Evolutionary conservation across 345 rosid species (phyloP).

Genomic region (Arabidopsis suecica): DNA sequence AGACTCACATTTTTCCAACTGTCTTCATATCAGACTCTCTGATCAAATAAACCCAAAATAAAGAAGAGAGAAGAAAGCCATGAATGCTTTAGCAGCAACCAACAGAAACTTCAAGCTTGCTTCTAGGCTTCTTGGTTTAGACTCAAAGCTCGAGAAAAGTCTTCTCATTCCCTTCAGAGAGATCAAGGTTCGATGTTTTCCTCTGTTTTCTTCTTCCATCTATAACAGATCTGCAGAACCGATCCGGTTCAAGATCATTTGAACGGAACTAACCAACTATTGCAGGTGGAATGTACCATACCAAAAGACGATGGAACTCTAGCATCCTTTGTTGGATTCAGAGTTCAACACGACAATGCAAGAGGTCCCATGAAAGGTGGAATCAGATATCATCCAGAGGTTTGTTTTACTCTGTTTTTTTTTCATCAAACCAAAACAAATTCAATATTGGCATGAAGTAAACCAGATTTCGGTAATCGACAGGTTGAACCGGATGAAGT

Average conservation of each 20-base stretch:
- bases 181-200: conserved; percentile 63
- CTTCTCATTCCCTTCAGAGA: conserved; percentile 94
- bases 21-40: conserved; percentile 18
- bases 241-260: conserved; percentile 18
- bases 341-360: conserved; percentile 97
- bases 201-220: conserved; percentile 9
- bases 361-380: conserved; percentile 99
- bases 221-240: conserved; percentile 1
- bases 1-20: conserved; percentile 21
- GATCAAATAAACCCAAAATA: conserved; percentile 12
- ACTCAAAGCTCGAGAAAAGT: conserved; percentile 81
- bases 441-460: neutral
- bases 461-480: neutral
- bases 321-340: conserved; percentile 90
- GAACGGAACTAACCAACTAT: conserved; percentile 17
- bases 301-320: conserved; percentile 91
- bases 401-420: conserved; percentile 29
- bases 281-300: conserved; percentile 94
- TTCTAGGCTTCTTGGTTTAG: conserved; percentile 86
- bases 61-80: conserved; percentile 37
- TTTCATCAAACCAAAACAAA: neutral
- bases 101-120: conserved; percentile 90
- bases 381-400: conserved; percentile 98
- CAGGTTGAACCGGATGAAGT: conserved; percentile 98
- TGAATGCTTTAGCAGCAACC: conserved; percentile 95